Base-by-base conservation (phyloP, 2,329 filamentous ascomycete species). In the Calycina marina region DNA sequence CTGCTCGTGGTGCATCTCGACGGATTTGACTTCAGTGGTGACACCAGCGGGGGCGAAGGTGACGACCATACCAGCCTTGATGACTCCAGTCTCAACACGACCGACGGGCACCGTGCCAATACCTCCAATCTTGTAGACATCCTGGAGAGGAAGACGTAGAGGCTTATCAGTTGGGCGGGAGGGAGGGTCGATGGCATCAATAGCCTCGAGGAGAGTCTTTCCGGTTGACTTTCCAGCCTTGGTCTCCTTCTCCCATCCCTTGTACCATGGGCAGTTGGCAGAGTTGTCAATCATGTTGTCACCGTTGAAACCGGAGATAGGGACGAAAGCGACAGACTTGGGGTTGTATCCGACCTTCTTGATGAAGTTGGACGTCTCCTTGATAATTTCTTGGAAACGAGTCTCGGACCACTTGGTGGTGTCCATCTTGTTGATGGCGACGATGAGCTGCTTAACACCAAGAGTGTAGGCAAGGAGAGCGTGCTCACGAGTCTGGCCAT, bases 341-440 rank as follows among this genome's bases (percentile, higher is more conserved):
- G 90, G 88, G 83, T 96, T 94, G 84, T 88, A 98, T 65, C 90
- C 90, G 67, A 96, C 88, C 85, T 98, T 96, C 88, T 96, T 98
- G 84, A 98, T 94, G 83, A 96, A 96, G 75, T 74, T 80, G 70
- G 86, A 92, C 55, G 86, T 94, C 78, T 98, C 90, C 85, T 96
- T 96, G 79, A 96, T 88, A 65, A 98, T 96, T 68, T 96, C 90
- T 61, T 86, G 69, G 84, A 70, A 96, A 72, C 90, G 88, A 48
- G 77, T 69, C 82, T 96, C 80, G 51, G 82, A 77, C 88, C 88
- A 98, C 71, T 93, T 85, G 75, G 83, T 76, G 63, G 86, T 96
- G 80, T 98, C 90, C 90, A 98, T 98, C 85, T 98, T 98, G 86
- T 98, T 98, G 78, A 96, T 92, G 69, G 90, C 90, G 56, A 96